Percentiles rank a stretch among this genome's conserved stretches.
These are phyloP conservation scores for Rhodosporidiobolus sp. DNA, from an alignment of 768 basidiomycete genomes.

Conservation along the genomic window DNA sequence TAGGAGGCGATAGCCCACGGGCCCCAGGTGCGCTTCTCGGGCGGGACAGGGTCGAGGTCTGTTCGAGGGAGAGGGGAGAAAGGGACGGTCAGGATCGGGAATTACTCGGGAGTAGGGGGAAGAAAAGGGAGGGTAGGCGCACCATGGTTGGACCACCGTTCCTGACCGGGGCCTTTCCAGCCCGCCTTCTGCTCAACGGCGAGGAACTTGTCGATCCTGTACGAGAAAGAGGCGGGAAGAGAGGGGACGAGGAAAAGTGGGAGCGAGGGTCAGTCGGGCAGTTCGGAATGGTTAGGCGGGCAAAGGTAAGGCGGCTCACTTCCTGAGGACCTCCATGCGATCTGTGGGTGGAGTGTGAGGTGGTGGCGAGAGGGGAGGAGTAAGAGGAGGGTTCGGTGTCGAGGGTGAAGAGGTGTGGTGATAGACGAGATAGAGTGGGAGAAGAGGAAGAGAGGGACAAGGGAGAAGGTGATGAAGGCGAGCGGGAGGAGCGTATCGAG, in stretches of 20 bases:
- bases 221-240: too few species aligned
- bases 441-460: neutral
- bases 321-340: neutral
- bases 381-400: too few species aligned
- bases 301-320: neutral
- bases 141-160: slow-evolving; percentile 3
- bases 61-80: too few species aligned
- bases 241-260: too few species aligned
- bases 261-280: too few species aligned
- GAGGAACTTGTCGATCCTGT: slow-evolving; percentile 11
- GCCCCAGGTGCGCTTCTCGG: slow-evolving; percentile 4
- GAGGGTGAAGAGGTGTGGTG: too few species aligned
- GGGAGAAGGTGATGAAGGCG: too few species aligned
- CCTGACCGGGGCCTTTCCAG: neutral
- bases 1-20: slow-evolving; percentile 8
- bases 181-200: slow-evolving; percentile 6
- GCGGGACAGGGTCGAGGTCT: slow-evolving; percentile 18
- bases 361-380: neutral
- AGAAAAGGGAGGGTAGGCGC: too few species aligned
- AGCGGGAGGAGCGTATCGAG: too few species aligned
- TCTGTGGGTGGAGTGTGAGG: too few species aligned
- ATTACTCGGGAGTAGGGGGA: too few species aligned
- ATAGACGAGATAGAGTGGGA: neutral
- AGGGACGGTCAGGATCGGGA: too few species aligned
- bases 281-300: neutral